phyloP scores from a whole-genome alignment of 768 basidiomycete genomes.

The Trichaptum fuscoviolaceum region DNA sequence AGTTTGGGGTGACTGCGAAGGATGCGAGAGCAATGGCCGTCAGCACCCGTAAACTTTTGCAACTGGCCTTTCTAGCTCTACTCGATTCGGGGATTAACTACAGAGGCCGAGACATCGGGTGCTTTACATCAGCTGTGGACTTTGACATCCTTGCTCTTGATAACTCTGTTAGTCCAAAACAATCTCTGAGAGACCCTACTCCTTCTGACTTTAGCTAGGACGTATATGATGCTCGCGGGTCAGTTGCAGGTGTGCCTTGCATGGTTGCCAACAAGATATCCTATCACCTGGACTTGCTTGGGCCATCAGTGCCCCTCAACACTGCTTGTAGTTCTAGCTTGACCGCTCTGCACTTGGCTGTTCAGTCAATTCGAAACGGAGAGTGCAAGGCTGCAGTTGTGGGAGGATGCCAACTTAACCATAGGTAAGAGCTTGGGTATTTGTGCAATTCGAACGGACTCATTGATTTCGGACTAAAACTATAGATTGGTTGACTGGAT shows the following conservation, averaged over 20 bases:
- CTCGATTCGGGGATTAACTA: not conserved
- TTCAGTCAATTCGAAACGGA: constrained; percentile 14
- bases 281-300: constrained; percentile 32
- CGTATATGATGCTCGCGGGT: constrained; percentile 27
- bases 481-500: constrained; percentile 5
- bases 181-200: too few relatives aligned
- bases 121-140: not conserved
- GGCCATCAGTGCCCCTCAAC: constrained; percentile 44
- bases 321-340: constrained; percentile 34
- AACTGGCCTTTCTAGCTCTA: not conserved
- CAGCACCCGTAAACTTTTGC: not conserved
- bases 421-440: constrained; percentile 13
- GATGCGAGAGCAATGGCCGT: not conserved
- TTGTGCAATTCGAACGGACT: constrained; percentile 5
- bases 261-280: constrained; percentile 39
- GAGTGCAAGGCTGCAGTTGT: constrained; percentile 16
- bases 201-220: too few relatives aligned
- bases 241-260: constrained; percentile 28
- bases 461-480: constrained; percentile 6
- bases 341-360: constrained; percentile 13
- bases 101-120: not conserved
- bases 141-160: not conserved
- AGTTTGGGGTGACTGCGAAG: constrained; percentile 25
- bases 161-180: not conserved
- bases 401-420: constrained; percentile 14